These are phyloP conservation scores for Alternaria sp. DNA, from an alignment of 2,329 filamentous ascomycete species.

Conservation along the genomic window DNA sequence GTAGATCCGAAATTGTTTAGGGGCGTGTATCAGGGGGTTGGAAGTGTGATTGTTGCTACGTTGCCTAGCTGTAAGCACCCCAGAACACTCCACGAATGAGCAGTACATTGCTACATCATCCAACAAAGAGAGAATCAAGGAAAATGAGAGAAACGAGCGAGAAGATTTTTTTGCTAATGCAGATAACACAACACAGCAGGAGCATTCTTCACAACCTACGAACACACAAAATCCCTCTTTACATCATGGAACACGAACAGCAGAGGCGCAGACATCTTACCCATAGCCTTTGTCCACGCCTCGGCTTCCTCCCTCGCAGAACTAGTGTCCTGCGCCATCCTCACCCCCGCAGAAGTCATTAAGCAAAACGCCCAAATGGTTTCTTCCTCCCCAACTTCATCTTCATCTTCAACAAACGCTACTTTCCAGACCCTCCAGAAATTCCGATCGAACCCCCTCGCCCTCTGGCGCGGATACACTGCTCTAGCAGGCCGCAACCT, in stretches of 20 bases:
- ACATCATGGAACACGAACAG: conserved; percentile 57
- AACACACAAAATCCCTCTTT: conserved; percentile 74
- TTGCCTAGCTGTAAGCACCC: conserved; percentile 86
- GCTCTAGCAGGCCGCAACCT: conserved; percentile 83
- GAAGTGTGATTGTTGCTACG: conserved; percentile 83
- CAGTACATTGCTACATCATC: background rate
- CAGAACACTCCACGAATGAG: too few species aligned
- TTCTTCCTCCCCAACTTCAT: conserved; percentile 32
- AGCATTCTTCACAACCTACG: conserved; percentile 90
- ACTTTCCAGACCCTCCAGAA: conserved; percentile 65
- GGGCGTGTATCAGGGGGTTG: conserved; percentile 86
- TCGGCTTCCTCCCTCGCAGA: conserved; percentile 79
- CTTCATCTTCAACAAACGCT: conserved; percentile 51
- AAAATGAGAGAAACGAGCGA: background rate
- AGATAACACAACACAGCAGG: conserved; percentile 66
- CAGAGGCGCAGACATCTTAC: conserved; percentile 58
- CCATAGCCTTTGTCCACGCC: conserved; percentile 75
- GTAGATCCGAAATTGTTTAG: conserved; percentile 68
- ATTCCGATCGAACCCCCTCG: conserved; percentile 65
- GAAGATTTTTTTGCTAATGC: conserved; percentile 6
- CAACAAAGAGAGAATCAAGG: background rate
- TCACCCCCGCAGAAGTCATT: conserved; percentile 88
- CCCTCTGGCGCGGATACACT: conserved; percentile 75
- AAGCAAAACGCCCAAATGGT: conserved; percentile 96
- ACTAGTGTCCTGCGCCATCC: conserved; percentile 82